Conservation (phyloP, 148 eudicot species). For the Amaranthus palmeri region DNA sequence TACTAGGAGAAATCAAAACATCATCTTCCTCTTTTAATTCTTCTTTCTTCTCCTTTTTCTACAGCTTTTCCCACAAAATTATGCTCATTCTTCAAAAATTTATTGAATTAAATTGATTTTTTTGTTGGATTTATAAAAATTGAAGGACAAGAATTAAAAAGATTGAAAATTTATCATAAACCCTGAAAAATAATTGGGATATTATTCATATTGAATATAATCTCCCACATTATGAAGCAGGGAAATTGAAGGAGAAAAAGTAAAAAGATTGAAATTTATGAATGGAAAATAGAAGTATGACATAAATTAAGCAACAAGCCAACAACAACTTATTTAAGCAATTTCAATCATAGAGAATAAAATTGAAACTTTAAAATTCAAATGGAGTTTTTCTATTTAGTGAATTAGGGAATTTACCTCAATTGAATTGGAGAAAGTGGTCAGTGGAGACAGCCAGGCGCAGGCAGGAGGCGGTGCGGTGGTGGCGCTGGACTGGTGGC, state of each 20-base stretch:
- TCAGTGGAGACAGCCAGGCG: no score
- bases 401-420: no score
- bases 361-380: no score
- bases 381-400: no score
- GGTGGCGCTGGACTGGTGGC: no score
- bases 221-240: not conserved
- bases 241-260: not conserved
- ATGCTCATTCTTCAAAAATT: conserved; percentile 21
- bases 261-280: not conserved
- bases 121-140: conserved; percentile 8
- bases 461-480: no score
- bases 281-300: not conserved
- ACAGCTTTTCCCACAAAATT: conserved; percentile 25
- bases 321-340: no score
- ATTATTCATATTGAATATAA: not conserved
- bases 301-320: no score
- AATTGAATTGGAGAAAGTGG: no score
- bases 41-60: conserved; percentile 23
- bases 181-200: conserved; percentile 8
- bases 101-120: not conserved
- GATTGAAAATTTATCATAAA: conserved; percentile 14
- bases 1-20: conserved; percentile 47
- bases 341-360: no score
- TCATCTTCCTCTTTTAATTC: conserved; percentile 17
- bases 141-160: not conserved